Evolutionary conservation across 805 yeast species (phyloP), one percentile per base, ranked within the genome.

Genomic region (Saturnispora gosingensis): DNA sequence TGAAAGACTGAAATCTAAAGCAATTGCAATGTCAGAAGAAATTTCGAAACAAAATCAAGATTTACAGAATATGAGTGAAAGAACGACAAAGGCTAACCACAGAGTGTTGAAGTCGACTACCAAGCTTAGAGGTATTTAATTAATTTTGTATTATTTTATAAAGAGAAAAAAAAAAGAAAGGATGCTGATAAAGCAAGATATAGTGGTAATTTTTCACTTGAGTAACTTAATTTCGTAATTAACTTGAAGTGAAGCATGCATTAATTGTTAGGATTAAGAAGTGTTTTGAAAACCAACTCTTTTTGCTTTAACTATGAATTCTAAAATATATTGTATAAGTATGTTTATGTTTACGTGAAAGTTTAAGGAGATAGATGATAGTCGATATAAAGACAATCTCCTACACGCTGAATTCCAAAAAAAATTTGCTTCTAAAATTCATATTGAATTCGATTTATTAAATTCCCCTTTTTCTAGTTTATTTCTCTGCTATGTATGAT

Each of bases 51-150:
- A 91, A 69, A 89, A 87, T 63, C 67, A 66, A 27, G 81, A 95
- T 59, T 72, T 91, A 58, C 78, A 77, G 53, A 75, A 80, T 55
- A 83, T 93, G 57, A 91, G 87, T 59, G 89, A 88, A 58, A 83
- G 85, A 62, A 85, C 96, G 3, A 95, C 88, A 63, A 77, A 78
- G 50, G 74, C 89, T 63, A 97, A 91, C 66, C 83, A 88, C 53
- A 83, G 83, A 63, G 83, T 91, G 49, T 60, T 61, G 22, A 49
- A 64, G 48, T 58, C 63, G 9, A 66, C 70, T 5, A 64, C 60
- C 43, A 59, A 68, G 48, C 61, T 66, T 24, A 56, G 69, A 49
- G 70, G 70, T 49, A 62, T 66, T 15, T 66, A 20, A 18, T 18
- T 38, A 38, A 38, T 18, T 18, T 48, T 22, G 34, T 30, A 30